Evolutionary conservation across 192 early-diverging fungal species (phyloP).

Genomic region (Backusella tuberculispora): DNA sequence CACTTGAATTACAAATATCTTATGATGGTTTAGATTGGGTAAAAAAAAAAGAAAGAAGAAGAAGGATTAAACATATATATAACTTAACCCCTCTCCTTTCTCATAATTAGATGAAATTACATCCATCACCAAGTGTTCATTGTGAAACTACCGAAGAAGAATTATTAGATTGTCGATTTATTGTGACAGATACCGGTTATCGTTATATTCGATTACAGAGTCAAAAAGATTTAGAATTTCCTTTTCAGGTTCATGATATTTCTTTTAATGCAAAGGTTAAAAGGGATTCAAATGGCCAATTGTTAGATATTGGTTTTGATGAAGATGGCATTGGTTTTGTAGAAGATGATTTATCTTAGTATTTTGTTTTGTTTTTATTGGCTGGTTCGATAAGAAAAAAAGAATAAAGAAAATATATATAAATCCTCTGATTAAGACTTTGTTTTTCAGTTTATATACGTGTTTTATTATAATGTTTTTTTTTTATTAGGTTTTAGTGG

Average conservation of each 20-base stretch:
- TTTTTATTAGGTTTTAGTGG: too few species aligned
- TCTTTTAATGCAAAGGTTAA: constrained; percentile 41
- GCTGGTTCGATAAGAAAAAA: constrained; percentile 7
- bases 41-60: background rate
- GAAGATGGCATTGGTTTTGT: constrained; percentile 29
- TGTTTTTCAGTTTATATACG: too few species aligned
- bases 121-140: constrained; percentile 6
- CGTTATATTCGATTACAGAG: constrained; percentile 46
- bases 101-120: constrained; percentile 7
- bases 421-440: too few species aligned
- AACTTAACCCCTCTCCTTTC: background rate
- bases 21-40: constrained; percentile 48
- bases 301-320: constrained; percentile 33
- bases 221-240: constrained; percentile 34
- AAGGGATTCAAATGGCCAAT: constrained; percentile 30
- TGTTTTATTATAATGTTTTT: too few species aligned
- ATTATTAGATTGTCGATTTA: constrained; percentile 38
- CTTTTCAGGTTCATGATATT: constrained; percentile 43
- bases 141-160: constrained; percentile 7
- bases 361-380: background rate
- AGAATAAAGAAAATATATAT: background rate
- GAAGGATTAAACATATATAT: too few species aligned
- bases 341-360: constrained; percentile 26
- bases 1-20: constrained; percentile 38
- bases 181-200: constrained; percentile 40